Conservation (phyloP, 768 basidiomycete species). For the Infundibulicybe gibba region DNA sequence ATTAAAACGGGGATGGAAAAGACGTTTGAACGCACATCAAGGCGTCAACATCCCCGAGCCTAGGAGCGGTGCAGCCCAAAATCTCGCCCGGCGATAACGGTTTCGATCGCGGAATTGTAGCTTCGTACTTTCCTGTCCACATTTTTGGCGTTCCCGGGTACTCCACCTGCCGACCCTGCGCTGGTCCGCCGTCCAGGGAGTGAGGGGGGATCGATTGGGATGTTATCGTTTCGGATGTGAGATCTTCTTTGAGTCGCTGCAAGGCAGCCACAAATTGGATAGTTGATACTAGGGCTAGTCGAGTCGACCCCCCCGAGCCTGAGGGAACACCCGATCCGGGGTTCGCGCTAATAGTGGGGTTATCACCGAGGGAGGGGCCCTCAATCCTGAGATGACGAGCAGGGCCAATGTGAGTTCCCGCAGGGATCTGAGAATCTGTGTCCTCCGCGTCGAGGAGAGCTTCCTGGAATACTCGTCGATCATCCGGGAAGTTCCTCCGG, state of each 20-base stretch:
- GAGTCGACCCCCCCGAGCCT: slow-evolving; percentile 40
- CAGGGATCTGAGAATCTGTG: slow-evolving; percentile 33
- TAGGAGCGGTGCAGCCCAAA: slow-evolving; percentile 93
- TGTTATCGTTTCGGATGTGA: slow-evolving; percentile 33
- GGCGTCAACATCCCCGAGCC: slow-evolving; percentile 75
- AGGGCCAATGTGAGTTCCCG: slow-evolving; percentile 45
- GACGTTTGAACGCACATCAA: slow-evolving; percentile 60
- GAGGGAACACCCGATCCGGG: slow-evolving; percentile 2
- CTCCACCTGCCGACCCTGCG: slow-evolving; percentile 1
- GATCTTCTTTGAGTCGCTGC: slow-evolving; percentile 80
- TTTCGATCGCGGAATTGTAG: slow-evolving; percentile 79
- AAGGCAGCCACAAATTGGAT: slow-evolving; percentile 97
- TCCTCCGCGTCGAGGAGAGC: slow-evolving; percentile 58
- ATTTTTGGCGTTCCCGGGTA: slow-evolving; percentile 15
- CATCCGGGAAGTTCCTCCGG: slow-evolving; percentile 84
- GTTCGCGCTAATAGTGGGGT: slow-evolving; percentile 7
- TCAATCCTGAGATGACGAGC: slow-evolving; percentile 62
- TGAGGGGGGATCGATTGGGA: slow-evolving; percentile 7
- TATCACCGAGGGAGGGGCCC: slow-evolving; percentile 21
- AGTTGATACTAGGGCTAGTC: slow-evolving; percentile 90
- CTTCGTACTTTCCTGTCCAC: slow-evolving; percentile 68
- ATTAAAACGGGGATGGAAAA: slow-evolving; percentile 2
- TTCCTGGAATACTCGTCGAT: slow-evolving; percentile 62
- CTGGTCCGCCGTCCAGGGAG: slow-evolving; percentile 2
- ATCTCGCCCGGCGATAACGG: slow-evolving; percentile 97